A percentile compares a stretch with the other conserved stretches of the same genome.
Conservation (phyloP, 169 alveolate genomes). For the Plasmodium sp. region DNA sequence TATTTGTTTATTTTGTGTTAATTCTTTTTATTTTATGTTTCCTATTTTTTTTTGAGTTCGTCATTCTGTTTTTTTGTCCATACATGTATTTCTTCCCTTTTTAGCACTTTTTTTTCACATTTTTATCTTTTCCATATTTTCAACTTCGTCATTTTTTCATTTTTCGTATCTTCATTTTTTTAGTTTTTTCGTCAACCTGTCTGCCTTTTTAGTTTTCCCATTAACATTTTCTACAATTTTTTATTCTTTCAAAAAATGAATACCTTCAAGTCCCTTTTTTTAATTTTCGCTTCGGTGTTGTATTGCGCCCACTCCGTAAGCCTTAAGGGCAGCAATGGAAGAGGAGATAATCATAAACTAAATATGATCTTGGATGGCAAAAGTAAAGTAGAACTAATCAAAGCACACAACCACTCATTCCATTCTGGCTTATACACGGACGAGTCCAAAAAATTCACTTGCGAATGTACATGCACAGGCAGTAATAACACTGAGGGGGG, state of each 20-base stretch:
- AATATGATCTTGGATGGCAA: neutral
- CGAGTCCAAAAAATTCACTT: slow-evolving; percentile 1
- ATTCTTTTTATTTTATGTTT: neutral
- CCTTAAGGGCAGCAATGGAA: slow-evolving; percentile 30
- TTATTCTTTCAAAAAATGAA: slow-evolving; percentile 12
- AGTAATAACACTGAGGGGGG: neutral
- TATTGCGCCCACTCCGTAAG: slow-evolving; percentile 5
- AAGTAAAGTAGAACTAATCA: neutral
- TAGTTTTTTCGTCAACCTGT: neutral
- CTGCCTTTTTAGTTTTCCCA: neutral
- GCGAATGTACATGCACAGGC: slow-evolving; percentile 6
- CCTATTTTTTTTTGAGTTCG: neutral
- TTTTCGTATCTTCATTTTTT: neutral
- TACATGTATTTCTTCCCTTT: neutral
- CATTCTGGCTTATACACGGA: neutral
- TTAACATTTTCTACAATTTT: neutral
- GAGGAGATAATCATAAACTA: slow-evolving; percentile 1
- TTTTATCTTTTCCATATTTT: neutral
- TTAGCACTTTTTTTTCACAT: neutral
- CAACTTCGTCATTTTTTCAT: neutral
- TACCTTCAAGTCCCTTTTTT: slow-evolving; percentile 30
- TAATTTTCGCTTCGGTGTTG: slow-evolving; percentile 6
- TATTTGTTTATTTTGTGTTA: neutral
- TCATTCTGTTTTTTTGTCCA: slow-evolving; percentile 3
- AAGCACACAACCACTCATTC: neutral